Percentiles rank a stretch among this genome's conserved stretches.
Evolutionary conservation across 2,329 filamentous ascomycete species (phyloP).

Genomic region (Hymenoscyphus occultus): DNA sequence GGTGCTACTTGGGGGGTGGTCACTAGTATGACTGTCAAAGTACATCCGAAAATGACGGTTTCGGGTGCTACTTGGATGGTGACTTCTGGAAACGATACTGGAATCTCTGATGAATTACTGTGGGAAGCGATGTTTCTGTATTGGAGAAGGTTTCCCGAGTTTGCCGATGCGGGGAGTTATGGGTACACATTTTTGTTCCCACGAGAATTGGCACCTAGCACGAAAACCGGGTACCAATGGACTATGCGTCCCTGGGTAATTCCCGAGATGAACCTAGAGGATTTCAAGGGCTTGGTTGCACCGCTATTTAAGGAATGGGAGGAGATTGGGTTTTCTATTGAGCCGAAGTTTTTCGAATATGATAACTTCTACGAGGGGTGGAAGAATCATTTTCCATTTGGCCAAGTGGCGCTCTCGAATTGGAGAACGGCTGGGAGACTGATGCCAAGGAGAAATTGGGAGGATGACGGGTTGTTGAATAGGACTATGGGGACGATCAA

Average conservation of each 20-base stretch:
- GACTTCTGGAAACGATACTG: neutral
- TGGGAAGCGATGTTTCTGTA: slow-evolving; percentile 3
- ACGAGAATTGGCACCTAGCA: neutral
- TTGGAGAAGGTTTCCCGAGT: neutral
- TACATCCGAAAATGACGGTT: slow-evolving; percentile 5
- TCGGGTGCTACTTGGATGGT: neutral
- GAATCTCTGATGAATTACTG: neutral
- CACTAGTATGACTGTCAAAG: slow-evolving; percentile 8
- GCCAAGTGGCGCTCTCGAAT: neutral
- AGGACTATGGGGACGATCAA: slow-evolving; percentile 1
- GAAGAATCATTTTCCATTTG: slow-evolving; percentile 3
- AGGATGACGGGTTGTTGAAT: neutral
- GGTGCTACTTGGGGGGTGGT: slow-evolving; percentile 54
- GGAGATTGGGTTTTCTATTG: neutral
- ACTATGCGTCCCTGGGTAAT: slow-evolving; percentile 4
- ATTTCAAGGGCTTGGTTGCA: slow-evolving; percentile 5
- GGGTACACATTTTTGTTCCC: slow-evolving; percentile 3
- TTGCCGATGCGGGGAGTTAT: slow-evolving; percentile 2
- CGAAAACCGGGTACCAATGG: neutral
- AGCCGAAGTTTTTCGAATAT: slow-evolving; percentile 3
- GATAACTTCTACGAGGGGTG: slow-evolving; percentile 8
- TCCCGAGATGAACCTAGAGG: slow-evolving; percentile 1
- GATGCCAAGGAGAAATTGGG: slow-evolving; percentile 6
- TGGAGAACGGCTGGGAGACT: slow-evolving; percentile 4
- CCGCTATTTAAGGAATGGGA: slow-evolving; percentile 4